Evolutionary conservation across 179 eudicot genomes (phyloP).

Genomic region (Nepenthes alata): DNA sequence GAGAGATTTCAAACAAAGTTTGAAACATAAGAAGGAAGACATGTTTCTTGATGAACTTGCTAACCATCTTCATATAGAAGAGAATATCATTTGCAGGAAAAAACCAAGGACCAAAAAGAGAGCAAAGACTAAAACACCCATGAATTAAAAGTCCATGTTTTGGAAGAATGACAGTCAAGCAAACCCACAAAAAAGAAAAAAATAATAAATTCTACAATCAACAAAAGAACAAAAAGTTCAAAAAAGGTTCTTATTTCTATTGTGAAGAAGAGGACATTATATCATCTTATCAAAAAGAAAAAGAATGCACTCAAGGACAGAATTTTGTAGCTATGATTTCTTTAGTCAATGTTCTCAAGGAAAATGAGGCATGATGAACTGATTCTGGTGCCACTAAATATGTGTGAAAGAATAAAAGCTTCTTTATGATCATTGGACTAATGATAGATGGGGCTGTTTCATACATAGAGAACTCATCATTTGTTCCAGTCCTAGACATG

Average conservation of each 20-base stretch:
- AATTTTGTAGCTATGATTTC: constrained; percentile 1
- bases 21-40: background rate
- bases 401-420: too few species aligned
- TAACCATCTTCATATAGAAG: background rate
- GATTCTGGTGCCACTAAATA: constrained; percentile 1
- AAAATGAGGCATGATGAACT: background rate
- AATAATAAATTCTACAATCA: background rate
- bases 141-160: too few species aligned
- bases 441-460: too few species aligned
- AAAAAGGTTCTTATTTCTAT: background rate
- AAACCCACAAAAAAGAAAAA: background rate
- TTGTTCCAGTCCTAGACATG: too few species aligned
- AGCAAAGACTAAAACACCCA: too few species aligned
- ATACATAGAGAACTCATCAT: too few species aligned
- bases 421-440: too few species aligned
- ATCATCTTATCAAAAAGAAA: background rate
- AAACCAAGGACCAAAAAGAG: background rate
- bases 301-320: background rate
- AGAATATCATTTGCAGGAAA: background rate
- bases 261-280: background rate
- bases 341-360: background rate
- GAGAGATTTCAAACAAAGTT: background rate
- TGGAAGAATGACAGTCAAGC: background rate
- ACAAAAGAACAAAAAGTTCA: background rate
- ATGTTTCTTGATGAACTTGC: background rate